Evolutionary conservation across 2,329 filamentous ascomycete genomes (phyloP), one percentile per base, ranked within the genome.

Genomic region (Cordyceps farinosa): DNA sequence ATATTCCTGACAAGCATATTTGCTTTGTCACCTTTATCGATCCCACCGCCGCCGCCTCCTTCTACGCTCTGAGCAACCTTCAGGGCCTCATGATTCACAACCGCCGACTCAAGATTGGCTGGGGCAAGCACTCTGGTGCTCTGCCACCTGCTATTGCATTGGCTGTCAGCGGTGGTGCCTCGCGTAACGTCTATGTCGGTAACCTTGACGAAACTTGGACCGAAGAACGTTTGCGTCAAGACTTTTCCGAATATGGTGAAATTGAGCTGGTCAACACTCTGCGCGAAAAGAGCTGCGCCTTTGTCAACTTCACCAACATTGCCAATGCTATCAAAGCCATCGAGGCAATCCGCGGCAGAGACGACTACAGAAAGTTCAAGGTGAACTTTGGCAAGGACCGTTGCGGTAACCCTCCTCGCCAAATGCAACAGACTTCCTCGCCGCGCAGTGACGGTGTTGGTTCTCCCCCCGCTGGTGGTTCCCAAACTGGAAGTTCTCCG

Each of bases 21-120:
- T 99, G 95, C 83, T 99, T 99, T 74, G 95, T 99, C 63, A 99
- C 95, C 1, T 99, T 99, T 78, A 98, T 99, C 76, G 95, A 99
- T 73, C 95, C 95, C 9, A 99, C 95, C 30, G 96, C 95, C 3
- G 95, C 95, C 30, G 95, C 95, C 47, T 97, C 94, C 1, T 99
- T 99, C 81, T 99, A 97, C 71, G 95, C 95, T 48, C 82, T 99
- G 65, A 97, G 93, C 84, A 98, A 98, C 78, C 82, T 99, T 34
- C 95, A 99, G 75, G 95, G 95, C 30, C 81, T 99, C 68, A 99
- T 99, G 95, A 99, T 99, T 71, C 95, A 99, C 80, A 99, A 99
- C 79, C 87, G 95, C 67, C 89, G 95, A 60, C 82, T 99, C 69
- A 99, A 99, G 85, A 97, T 99, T 75, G 95, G 95, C 68, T 99